A percentile compares a stretch with the other conserved stretches of the same genome.
phyloP scores from a whole-genome alignment of 768 basidiomycete species.

The Sporobolomyces roseus region DNA sequence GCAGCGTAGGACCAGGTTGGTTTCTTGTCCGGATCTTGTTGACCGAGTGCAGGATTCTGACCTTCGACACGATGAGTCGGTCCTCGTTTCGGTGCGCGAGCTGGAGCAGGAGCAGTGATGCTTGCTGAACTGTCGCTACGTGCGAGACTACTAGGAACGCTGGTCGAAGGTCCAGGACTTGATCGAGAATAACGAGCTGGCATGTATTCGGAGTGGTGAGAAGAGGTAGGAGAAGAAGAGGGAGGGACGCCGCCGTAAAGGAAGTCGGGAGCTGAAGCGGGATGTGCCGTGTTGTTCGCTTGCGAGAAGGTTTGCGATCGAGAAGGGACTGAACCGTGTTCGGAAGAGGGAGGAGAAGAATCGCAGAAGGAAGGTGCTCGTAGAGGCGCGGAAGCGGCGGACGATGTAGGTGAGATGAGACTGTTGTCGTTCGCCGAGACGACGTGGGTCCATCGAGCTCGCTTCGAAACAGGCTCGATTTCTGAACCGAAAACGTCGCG shows the following conservation, averaged over 20 bases:
- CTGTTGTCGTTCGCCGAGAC: background rate
- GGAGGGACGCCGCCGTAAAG: constrained; percentile 26
- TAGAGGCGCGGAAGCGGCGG: constrained; percentile 21
- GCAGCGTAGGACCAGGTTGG: constrained; percentile 91
- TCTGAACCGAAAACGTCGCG: constrained; percentile 32
- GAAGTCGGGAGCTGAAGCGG: constrained; percentile 39
- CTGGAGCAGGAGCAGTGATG: background rate
- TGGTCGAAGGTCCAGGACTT: constrained; percentile 25
- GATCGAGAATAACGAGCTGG: constrained; percentile 27
- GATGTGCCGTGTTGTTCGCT: too few relatives aligned
- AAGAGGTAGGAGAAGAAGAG: constrained; percentile 25
- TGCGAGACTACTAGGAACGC: background rate
- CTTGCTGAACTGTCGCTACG: constrained; percentile 6
- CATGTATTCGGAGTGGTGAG: constrained; percentile 31
- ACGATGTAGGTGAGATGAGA: constrained; percentile 30
- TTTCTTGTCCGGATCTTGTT: constrained; percentile 35
- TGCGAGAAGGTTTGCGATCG: background rate
- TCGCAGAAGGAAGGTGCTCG: constrained; percentile 41
- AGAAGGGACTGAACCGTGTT: constrained; percentile 11
- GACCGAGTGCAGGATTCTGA: background rate
- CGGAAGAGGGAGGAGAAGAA: constrained; percentile 32
- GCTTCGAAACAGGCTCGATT: constrained; percentile 7
- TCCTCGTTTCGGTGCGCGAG: background rate
- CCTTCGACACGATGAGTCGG: background rate
- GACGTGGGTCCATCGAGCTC: constrained; percentile 28